These are phyloP conservation scores for Talaromyces adpressus DNA, from an alignment of 495 filamentous ascomycete genomes.

Conservation along the genomic window DNA sequence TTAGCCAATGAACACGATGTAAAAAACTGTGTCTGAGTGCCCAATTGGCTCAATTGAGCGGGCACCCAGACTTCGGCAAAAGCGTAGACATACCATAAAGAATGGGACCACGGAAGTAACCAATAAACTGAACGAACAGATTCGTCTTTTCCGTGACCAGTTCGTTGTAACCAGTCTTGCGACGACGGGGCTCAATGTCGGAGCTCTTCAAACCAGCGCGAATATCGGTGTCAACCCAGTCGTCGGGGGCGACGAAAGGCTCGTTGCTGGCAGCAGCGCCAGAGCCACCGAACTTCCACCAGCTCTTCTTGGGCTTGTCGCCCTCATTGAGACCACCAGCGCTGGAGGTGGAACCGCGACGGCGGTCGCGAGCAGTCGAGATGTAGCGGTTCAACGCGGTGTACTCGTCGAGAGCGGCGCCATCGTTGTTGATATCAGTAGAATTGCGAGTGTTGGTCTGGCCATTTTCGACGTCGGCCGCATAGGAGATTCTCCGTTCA, in stretches of 20 bases:
- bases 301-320: constrained; percentile 42
- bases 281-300: constrained; percentile 37
- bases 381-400: constrained; percentile 56
- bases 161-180: constrained; percentile 67
- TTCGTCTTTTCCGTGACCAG: constrained; percentile 70
- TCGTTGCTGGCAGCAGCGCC: constrained; percentile 16
- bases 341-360: constrained; percentile 48
- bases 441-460: constrained; percentile 29
- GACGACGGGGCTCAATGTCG: constrained; percentile 60
- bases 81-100: constrained; percentile 59
- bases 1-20: constrained; percentile 9
- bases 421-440: constrained; percentile 23
- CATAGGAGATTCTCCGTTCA: constrained; percentile 49
- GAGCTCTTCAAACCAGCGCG: constrained; percentile 48
- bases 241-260: constrained; percentile 53
- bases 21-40: background rate
- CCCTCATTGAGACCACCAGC: constrained; percentile 36
- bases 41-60: background rate
- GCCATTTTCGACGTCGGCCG: constrained; percentile 45
- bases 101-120: constrained; percentile 77
- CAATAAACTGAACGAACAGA: constrained; percentile 67
- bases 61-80: background rate
- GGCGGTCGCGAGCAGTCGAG: constrained; percentile 56
- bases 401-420: constrained; percentile 40
- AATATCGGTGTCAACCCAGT: constrained; percentile 70